Base-by-base conservation (phyloP, 257 asterid genomes). In the Linderniella brevidens region DNA sequence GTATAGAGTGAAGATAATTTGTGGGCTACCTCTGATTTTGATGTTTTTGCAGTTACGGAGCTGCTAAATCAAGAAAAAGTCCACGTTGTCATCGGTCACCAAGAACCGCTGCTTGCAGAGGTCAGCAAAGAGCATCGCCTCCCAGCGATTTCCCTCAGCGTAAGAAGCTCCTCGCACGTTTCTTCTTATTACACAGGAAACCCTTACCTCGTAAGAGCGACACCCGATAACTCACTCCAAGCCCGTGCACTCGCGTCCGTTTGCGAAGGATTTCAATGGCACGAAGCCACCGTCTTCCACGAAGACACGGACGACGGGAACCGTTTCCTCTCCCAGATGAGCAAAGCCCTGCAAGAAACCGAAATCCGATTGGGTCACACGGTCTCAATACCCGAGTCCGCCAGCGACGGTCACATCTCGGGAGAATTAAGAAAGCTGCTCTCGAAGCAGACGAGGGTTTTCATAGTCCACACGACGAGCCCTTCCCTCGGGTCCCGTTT, bases 401-500 rank as follows among this genome's bases (percentile, higher is more conserved):
- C 58, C 2, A 36, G 41, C 11, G 70, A 60, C 14, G 17, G 1
- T 42, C 32, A 53, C 17, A 43, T 76, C 7, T 8, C 0, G 41
- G 49, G 57, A 20, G 65, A 58, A 49, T 41, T 70, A 9, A 5
- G 43, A 0, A 60, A 3, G 37, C 10, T 72, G 53, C 44, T 0
- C 46, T 35, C 12, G 44, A 64, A 58, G 52, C 61, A 60, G 46
- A 63, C 66, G 8, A 55, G 69, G 54, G 77, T 73, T 4, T 59
- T 70, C 44, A 5, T 77, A 25, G 76, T 73, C 20, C 86, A 77
- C 72, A 63, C 64, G 74, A 63, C 64, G 74, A 58, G 49, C 19
- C 51, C 70, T 19, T 50, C 19, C 3, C 60, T 77, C 4, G 78
- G 79, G 11, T 41, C 36, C 9, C 63, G 70, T 37, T 32, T 77